Base-by-base conservation (phyloP, 768 basidiomycete species). In the Kwoniella sp. region DNA sequence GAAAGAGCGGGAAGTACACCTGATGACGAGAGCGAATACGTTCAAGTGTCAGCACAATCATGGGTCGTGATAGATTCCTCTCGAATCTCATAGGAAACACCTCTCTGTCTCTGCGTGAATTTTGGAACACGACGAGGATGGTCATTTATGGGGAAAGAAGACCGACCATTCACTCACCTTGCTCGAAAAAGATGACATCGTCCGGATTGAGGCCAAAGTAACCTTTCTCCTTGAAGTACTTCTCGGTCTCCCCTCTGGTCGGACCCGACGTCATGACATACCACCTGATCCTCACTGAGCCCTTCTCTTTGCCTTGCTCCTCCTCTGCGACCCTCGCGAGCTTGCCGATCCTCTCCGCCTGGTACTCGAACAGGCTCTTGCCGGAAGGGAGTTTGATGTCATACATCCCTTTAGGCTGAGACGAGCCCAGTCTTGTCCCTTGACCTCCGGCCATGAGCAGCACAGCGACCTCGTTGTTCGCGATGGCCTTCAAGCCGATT, bases 191-290 rank as follows among this genome's bases (percentile, higher is more conserved):
- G 56, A 97, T 83, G 67, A 99, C 89, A 73, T 96, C 89, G 67
- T 87, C 84, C 63, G 86, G 76, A 57, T 88, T 78, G 66, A 99
- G 85, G 3, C 95, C 94, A 77, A 97, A 99, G 83, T 85, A 90
- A 2, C 81, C 79, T 82, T 93, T 85, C 66, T 86, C 83, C 67
- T 82, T 83, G 82, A 98, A 97, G 85, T 89, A 98, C 28, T 82
- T 83, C 80, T 92, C 90, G 25, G 96, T 98, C 37, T 89, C 90
- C 45, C 82, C 84, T 70, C 93, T 87, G 37, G 96, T 99, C 41
- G 95, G 96, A 25, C 94, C 94, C 77, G 91, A 93, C 62, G 95
- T 98, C 96, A 99, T 99, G 75, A 99, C 88, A 83, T 97, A 98
- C 96, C 96, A 98, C 38, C 92, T 91, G 62, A 98, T 87, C 58